These are phyloP conservation scores for Euphorbia peplus DNA, from an alignment of 345 rosid genomes.

Conservation along the genomic window DNA sequence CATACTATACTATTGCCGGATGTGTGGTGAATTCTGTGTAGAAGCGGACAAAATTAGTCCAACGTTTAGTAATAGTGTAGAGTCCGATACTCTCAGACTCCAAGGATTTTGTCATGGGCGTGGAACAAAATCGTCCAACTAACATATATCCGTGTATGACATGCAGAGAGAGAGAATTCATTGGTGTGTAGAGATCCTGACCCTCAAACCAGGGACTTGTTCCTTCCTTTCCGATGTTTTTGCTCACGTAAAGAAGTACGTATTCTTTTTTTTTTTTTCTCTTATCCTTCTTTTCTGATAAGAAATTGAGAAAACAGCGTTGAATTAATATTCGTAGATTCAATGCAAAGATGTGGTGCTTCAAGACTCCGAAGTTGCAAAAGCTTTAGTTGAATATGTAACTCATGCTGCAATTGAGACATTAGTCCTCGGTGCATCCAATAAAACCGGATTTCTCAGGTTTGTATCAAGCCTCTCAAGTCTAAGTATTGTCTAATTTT, in stretches of 20 bases:
- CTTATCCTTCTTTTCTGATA: not conserved
- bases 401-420: not conserved
- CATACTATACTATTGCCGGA: no score
- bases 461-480: not conserved
- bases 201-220: constrained; percentile 55
- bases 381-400: constrained; percentile 40
- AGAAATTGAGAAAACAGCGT: not conserved
- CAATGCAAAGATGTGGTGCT: constrained; percentile 74
- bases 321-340: constrained; percentile 38
- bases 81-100: no score
- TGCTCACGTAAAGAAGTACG: constrained; percentile 86
- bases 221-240: constrained; percentile 89
- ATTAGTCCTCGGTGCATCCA: not conserved
- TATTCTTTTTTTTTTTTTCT: not conserved
- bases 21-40: no score
- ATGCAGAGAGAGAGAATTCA: constrained; percentile 28
- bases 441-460: constrained; percentile 1
- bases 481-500: not conserved
- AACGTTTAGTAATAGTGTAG: no score
- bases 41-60: no score
- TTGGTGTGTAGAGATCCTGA: constrained; percentile 48
- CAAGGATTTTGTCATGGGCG: no score
- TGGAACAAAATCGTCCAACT: no score
- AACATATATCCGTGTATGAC: no score
- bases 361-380: constrained; percentile 73